Conservation (phyloP, 176 grass and related monocot genomes). For the Aegilops speltoides region DNA sequence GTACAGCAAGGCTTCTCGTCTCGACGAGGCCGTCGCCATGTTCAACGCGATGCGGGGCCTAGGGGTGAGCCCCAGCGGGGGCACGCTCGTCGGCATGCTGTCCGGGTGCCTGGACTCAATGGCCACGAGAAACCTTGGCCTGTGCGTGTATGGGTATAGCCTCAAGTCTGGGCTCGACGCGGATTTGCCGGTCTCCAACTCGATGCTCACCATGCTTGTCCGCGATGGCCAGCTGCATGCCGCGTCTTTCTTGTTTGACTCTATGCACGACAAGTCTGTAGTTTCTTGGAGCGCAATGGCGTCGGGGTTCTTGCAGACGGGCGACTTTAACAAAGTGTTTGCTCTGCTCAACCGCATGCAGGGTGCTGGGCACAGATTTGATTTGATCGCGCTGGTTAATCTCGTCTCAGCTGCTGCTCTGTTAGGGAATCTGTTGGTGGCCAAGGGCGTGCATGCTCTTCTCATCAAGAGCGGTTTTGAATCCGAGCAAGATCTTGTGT, state of each 20-base stretch:
- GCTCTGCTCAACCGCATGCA: constrained; percentile 46
- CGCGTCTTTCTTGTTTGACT: constrained; percentile 38
- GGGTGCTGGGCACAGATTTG: neutral
- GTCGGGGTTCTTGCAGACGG: constrained; percentile 27
- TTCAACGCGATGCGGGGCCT: constrained; percentile 39
- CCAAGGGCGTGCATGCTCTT: constrained; percentile 42
- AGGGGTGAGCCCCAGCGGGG: constrained; percentile 27
- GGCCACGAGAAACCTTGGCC: constrained; percentile 13
- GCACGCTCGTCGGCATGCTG: constrained; percentile 42
- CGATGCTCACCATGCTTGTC: constrained; percentile 49
- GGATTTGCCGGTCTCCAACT: constrained; percentile 40
- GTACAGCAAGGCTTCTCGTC: constrained; percentile 22
- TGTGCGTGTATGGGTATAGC: constrained; percentile 37
- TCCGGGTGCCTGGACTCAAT: constrained; percentile 19
- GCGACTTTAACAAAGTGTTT: constrained; percentile 42
- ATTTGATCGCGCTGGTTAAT: constrained; percentile 44
- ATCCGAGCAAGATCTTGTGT: constrained; percentile 8
- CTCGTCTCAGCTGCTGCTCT: constrained; percentile 30
- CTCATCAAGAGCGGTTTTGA: constrained; percentile 47
- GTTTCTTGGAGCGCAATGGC: constrained; percentile 65
- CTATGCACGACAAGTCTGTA: constrained; percentile 38
- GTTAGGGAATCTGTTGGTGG: constrained; percentile 34
- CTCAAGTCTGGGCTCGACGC: constrained; percentile 48
- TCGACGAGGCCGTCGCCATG: constrained; percentile 25
- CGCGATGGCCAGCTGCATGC: constrained; percentile 13